phyloP scores from a whole-genome alignment of 352 stramenopile species.

The Phytophthora rubi region DNA sequence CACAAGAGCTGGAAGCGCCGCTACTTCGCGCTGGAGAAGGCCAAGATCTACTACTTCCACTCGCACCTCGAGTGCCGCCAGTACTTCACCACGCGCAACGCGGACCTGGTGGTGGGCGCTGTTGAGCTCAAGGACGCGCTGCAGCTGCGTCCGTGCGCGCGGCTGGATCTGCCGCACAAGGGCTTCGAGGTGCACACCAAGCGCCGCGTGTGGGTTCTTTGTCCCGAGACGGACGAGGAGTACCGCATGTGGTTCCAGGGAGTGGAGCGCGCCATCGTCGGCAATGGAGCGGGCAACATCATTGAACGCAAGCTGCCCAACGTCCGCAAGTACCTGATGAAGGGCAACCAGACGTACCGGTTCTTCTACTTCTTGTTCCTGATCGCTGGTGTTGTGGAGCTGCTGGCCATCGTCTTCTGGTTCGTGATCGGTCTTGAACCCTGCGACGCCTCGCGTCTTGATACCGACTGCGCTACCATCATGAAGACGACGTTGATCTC shows the following conservation, averaged over 20 bases:
- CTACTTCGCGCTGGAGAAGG: conserved; percentile 87
- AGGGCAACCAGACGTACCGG: conserved; percentile 83
- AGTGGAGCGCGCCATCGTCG: conserved; percentile 79
- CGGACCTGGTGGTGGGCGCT: conserved; percentile 80
- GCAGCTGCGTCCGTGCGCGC: conserved; percentile 79
- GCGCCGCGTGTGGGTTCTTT: conserved; percentile 88
- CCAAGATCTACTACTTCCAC: conserved; percentile 92
- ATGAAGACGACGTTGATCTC: conserved; percentile 58
- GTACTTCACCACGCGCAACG: conserved; percentile 88
- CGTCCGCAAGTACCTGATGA: conserved; percentile 91
- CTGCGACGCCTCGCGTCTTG: conserved; percentile 62
- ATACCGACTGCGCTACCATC: conserved; percentile 71
- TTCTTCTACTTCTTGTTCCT: conserved; percentile 86
- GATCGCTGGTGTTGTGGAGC: conserved; percentile 69
- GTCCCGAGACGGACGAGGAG: conserved; percentile 85
- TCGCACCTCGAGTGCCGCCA: conserved; percentile 85
- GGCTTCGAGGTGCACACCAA: conserved; percentile 87
- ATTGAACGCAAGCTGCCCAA: conserved; percentile 89
- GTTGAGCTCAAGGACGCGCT: conserved; percentile 87
- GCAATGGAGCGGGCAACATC: conserved; percentile 80
- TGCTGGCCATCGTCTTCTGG: conserved; percentile 80
- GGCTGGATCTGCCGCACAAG: conserved; percentile 82
- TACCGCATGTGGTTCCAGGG: conserved; percentile 90
- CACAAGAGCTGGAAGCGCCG: conserved; percentile 89
- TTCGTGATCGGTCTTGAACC: conserved; percentile 82